Evolutionary conservation across 176 grass and related monocot genomes (phyloP).

Genomic region (Paspalum vaginatum): DNA sequence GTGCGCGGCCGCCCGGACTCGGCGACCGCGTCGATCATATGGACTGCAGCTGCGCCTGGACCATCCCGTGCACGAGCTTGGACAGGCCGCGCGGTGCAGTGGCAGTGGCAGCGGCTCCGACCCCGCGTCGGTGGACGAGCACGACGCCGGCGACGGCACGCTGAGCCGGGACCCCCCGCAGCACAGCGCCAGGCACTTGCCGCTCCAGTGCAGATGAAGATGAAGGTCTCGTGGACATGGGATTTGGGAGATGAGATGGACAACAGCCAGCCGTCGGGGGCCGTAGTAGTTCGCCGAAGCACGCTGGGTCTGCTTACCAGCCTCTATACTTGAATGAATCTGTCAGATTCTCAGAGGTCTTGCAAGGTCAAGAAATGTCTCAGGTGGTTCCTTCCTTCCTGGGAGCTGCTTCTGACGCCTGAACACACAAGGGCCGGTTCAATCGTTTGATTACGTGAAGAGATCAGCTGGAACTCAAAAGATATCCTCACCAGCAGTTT

Average conservation of each 20-base stretch:
- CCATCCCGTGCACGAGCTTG: constrained; percentile 66
- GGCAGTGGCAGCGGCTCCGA: constrained; percentile 10
- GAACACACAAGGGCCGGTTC: constrained; percentile 11
- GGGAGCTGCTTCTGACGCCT: constrained; percentile 30
- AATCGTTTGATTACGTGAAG: constrained; percentile 33
- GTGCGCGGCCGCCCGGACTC: too few species aligned
- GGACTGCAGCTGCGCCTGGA: constrained; percentile 69
- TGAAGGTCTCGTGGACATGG: too few species aligned
- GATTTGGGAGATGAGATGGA: too few species aligned
- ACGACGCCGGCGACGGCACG: constrained; percentile 59
- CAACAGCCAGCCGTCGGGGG: too few species aligned
- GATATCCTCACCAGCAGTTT: constrained; percentile 38
- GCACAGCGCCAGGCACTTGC: constrained; percentile 64
- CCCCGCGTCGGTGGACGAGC: constrained; percentile 43
- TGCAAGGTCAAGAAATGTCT: constrained; percentile 99
- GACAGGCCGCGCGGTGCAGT: constrained; percentile 41
- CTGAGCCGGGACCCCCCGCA: constrained; percentile 62
- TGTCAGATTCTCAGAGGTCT: constrained; percentile 84
- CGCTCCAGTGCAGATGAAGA: too few species aligned
- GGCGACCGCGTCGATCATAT: constrained; percentile 53
- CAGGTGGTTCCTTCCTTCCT: constrained; percentile 38
- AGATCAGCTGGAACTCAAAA: constrained; percentile 34
- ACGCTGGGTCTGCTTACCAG: constrained; percentile 51
- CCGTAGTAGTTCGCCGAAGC: too few species aligned
- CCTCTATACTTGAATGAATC: constrained; percentile 67